Percentiles rank a stretch among this genome's conserved stretches.
Evolutionary conservation across 2,329 filamentous ascomycete species (phyloP).

Genomic region (Periconia macrospinosa): DNA sequence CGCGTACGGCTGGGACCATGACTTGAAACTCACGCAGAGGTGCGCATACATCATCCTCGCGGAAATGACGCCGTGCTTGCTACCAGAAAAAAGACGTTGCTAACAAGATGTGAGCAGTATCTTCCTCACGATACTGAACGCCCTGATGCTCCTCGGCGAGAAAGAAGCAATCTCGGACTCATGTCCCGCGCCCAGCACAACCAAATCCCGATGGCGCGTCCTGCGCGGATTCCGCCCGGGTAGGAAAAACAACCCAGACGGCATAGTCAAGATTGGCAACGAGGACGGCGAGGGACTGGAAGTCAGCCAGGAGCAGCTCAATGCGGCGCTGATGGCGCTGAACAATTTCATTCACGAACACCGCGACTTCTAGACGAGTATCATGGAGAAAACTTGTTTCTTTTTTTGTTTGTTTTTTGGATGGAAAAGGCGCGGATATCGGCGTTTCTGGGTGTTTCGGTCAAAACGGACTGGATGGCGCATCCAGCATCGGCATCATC

Average conservation of each 20-base stretch:
- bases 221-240: constrained; percentile 32
- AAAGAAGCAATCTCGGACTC: constrained; percentile 33
- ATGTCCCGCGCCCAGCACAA: constrained; percentile 35
- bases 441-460: too few relatives aligned
- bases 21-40: constrained; percentile 39
- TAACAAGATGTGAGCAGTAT: constrained; percentile 27
- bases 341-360: constrained; percentile 44
- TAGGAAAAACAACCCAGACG: constrained; percentile 31
- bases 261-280: constrained; percentile 37
- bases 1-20: constrained; percentile 39
- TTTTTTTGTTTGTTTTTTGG: neutral
- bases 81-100: neutral
- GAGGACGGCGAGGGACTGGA: constrained; percentile 37
- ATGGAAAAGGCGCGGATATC: neutral
- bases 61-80: too few relatives aligned
- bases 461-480: too few relatives aligned
- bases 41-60: constrained; percentile 18
- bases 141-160: constrained; percentile 36
- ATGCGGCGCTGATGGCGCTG: constrained; percentile 35
- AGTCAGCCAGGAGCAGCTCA: constrained; percentile 34
- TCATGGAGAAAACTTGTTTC: neutral
- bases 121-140: constrained; percentile 39
- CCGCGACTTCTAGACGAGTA: constrained; percentile 23
- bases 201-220: constrained; percentile 36
- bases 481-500: too few relatives aligned